Percentiles rank a stretch among this genome's conserved stretches.
Conservation (phyloP, 768 basidiomycete species). For the Naganishia randhawae region DNA sequence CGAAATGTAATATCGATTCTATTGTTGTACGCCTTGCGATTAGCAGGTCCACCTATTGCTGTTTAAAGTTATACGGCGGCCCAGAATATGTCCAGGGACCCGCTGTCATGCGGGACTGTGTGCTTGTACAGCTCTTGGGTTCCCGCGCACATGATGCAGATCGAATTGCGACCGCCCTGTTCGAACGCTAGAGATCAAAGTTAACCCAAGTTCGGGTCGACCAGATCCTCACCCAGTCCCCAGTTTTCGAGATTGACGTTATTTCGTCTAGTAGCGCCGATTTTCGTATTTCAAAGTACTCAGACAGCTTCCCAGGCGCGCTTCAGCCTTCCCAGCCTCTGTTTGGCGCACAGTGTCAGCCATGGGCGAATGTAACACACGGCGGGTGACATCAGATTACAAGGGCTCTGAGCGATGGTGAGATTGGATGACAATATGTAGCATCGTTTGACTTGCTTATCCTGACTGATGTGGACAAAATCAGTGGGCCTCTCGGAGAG, state of each 20-base stretch:
- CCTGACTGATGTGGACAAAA: constrained; percentile 32
- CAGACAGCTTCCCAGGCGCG: too few relatives aligned
- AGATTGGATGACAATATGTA: too few relatives aligned
- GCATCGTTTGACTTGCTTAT: constrained; percentile 36
- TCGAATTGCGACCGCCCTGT: constrained; percentile 47
- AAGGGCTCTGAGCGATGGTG: neutral
- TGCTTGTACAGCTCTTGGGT: constrained; percentile 51
- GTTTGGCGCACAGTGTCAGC: too few relatives aligned
- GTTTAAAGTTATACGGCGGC: constrained; percentile 36
- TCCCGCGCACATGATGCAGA: constrained; percentile 49
- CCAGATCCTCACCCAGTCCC: too few relatives aligned
- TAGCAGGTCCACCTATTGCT: constrained; percentile 32
- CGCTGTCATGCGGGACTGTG: constrained; percentile 37
- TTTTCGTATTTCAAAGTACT: too few relatives aligned
- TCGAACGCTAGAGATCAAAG: too few relatives aligned
- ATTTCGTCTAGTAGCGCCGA: too few relatives aligned
- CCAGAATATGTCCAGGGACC: constrained; percentile 46
- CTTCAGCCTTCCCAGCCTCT: too few relatives aligned
- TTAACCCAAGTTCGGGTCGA: too few relatives aligned
- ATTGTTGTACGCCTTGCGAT: constrained; percentile 39
- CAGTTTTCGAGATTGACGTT: too few relatives aligned
- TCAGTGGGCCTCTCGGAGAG: constrained; percentile 34
- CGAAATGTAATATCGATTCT: constrained; percentile 51
- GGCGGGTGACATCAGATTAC: neutral
- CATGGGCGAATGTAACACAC: too few relatives aligned